Percentiles rank a stretch among this genome's conserved stretches.
These are phyloP conservation scores for Steccherinum ochraceum DNA, from an alignment of 768 basidiomycete species.

Conservation along the genomic window DNA sequence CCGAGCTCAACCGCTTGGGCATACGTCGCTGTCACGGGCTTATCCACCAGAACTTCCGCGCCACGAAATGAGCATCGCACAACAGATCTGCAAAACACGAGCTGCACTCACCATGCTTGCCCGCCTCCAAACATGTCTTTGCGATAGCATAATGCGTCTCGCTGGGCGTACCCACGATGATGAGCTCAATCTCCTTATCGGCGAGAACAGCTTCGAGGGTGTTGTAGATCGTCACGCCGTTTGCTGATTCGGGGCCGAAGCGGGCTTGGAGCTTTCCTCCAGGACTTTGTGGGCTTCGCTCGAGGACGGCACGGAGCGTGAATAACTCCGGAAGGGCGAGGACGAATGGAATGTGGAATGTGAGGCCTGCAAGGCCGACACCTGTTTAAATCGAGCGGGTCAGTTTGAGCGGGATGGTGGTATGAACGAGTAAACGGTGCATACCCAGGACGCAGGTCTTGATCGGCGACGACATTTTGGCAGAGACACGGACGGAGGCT, in stretches of 20 bases:
- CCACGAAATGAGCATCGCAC: not conserved
- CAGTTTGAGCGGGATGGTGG: not conserved
- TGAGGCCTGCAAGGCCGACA: slow-evolving; percentile 68
- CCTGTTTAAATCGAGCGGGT: slow-evolving; percentile 3
- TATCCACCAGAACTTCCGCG: slow-evolving; percentile 65
- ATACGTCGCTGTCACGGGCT: slow-evolving; percentile 62
- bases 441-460: slow-evolving; percentile 62
- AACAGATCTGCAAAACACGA: not conserved
- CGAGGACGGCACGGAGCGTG: slow-evolving; percentile 66
- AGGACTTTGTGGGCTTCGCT: slow-evolving; percentile 55
- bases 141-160: slow-evolving; percentile 66
- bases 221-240: slow-evolving; percentile 43
- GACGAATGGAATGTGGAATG: slow-evolving; percentile 79
- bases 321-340: slow-evolving; percentile 66
- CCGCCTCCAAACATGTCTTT: slow-evolving; percentile 58
- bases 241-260: slow-evolving; percentile 47
- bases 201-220: slow-evolving; percentile 53
- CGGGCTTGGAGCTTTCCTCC: slow-evolving; percentile 61
- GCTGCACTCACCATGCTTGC: slow-evolving; percentile 56
- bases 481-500: no score
- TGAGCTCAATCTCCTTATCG: slow-evolving; percentile 59
- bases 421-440: not conserved
- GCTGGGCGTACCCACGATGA: slow-evolving; percentile 68
- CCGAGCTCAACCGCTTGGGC: slow-evolving; percentile 56
- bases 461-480: slow-evolving; percentile 36